A percentile compares a stretch with the other conserved stretches of the same genome.
These are phyloP conservation scores for Cryptococcus sp. DNA, from an alignment of 1,284 basidiomycete genomes.

Conservation along the genomic window DNA sequence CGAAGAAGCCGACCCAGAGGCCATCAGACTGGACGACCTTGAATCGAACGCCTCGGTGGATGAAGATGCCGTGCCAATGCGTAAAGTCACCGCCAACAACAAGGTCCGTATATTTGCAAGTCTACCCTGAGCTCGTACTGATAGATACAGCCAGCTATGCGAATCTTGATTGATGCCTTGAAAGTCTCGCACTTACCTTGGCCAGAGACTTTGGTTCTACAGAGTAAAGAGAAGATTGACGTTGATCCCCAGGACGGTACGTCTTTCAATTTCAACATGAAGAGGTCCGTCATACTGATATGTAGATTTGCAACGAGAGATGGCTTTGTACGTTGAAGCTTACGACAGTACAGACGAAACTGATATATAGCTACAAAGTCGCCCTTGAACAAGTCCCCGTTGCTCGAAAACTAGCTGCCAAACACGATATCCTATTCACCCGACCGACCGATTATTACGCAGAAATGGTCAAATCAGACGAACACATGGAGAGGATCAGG, in stretches of 20 bases:
- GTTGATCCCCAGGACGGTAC: constrained; percentile 61
- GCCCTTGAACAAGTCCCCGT: constrained; percentile 75
- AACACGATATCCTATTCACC: constrained; percentile 73
- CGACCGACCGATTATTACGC: constrained; percentile 96
- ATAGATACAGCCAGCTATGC: constrained; percentile 63
- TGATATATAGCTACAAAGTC: constrained; percentile 79
- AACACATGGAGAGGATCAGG: constrained; percentile 96
- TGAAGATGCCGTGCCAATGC: constrained; percentile 68
- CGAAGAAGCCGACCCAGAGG: constrained; percentile 49
- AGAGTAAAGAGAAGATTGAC: constrained; percentile 68
- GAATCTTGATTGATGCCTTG: constrained; percentile 72
- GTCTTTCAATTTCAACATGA: not conserved
- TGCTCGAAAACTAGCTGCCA: constrained; percentile 68
- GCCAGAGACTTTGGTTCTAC: constrained; percentile 76
- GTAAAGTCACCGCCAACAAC: constrained; percentile 79
- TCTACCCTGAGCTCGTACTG: not conserved
- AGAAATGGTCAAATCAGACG: constrained; percentile 97
- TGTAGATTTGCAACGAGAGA: constrained; percentile 80
- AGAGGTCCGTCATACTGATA: not conserved
- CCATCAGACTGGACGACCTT: constrained; percentile 65
- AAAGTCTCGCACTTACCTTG: constrained; percentile 72
- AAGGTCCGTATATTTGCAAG: constrained; percentile 52
- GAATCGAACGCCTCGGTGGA: constrained; percentile 61
- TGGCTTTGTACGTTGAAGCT: constrained; percentile 78
- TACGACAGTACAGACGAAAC: too few species aligned